Conservation (phyloP, 768 basidiomycete genomes). For the Paxillus involutus region DNA sequence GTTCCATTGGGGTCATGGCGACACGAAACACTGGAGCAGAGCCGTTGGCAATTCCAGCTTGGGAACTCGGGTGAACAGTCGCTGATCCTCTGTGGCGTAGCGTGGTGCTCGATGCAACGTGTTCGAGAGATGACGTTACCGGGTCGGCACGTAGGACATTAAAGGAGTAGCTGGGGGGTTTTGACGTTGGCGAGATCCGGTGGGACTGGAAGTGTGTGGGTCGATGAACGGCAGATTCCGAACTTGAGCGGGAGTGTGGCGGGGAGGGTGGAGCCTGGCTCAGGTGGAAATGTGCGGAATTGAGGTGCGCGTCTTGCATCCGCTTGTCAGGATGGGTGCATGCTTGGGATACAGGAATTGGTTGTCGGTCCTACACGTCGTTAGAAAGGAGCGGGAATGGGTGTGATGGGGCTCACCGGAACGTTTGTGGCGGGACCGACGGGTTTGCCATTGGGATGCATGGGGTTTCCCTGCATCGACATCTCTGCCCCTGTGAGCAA, state of each 20-base stretch:
- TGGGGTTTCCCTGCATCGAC: constrained; percentile 12
- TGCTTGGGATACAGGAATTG: constrained; percentile 1
- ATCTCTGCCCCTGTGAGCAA: constrained; percentile 12
- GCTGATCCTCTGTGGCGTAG: constrained; percentile 32
- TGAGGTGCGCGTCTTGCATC: not conserved
- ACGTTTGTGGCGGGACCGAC: not conserved
- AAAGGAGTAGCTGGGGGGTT: constrained; percentile 35
- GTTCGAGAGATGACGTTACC: constrained; percentile 40
- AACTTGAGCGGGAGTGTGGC: constrained; percentile 28
- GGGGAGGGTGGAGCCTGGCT: constrained; percentile 19
- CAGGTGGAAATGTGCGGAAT: constrained; percentile 4
- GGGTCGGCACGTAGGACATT: constrained; percentile 47
- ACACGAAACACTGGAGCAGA: constrained; percentile 40
- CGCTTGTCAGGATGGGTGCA: not conserved
- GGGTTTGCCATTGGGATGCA: not conserved
- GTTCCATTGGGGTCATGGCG: constrained; percentile 26
- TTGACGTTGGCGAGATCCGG: constrained; percentile 9
- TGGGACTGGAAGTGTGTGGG: constrained; percentile 6
- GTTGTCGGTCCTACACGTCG: not conserved
- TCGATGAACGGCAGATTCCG: constrained; percentile 22
- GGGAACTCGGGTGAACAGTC: constrained; percentile 1
- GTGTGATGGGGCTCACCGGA: constrained; percentile 5
- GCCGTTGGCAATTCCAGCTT: constrained; percentile 31
- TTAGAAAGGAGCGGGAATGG: constrained; percentile 5
- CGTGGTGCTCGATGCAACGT: constrained; percentile 42